Evolutionary conservation across 208 protist species (phyloP), one percentile per base, ranked within the genome.

Genomic region (Acanthamoeba lenticulata): DNA sequence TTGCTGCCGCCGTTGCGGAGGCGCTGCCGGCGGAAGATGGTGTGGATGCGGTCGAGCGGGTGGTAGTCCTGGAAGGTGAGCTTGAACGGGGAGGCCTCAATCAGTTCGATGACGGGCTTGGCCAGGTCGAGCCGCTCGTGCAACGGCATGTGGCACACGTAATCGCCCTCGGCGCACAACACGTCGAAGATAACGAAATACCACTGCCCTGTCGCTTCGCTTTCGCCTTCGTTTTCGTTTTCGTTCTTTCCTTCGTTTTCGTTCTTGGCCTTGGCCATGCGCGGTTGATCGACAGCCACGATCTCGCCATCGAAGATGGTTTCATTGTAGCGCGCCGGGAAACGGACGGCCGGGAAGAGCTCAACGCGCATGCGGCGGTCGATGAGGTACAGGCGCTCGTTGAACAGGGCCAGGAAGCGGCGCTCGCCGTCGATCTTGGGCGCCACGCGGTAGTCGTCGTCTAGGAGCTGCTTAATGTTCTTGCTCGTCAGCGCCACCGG

Each of bases 121-220:
- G 74, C 44, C 74, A 57, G 74, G 74, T 85, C 55, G 38, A 85
- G 74, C 38, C 74, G 74, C 17, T 85, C 74, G 74, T 85, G 74
- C 42, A 85, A 42, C 42, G 74, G 74, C 74, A 85, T 85, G 45
- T 85, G 74, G 74, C 74, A 85, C 74, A 85, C 74, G 27, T 85
- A 57, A 11, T 85, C 74, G 29, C 74, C 74, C 44, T 85, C 74
- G 45, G 74, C 74, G 27, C 74, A 85, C 44, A 85, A 4, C 74
- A 85, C 74, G 74, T 85, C 74, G 36, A 85, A 85, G 74, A 85
- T 85, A 21, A 85, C 74, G 21, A 83, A 83, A 21, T 83, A 83
- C 36, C 72, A 83, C 72, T 3, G 29, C 42, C 34, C 38, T 32
- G 27, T 40, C 62, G 60, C 60, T 4, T 34, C 60, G 60, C 29